These are phyloP conservation scores for Sonneratia caseolaris DNA, from an alignment of 345 rosid species.

Conservation along the genomic window DNA sequence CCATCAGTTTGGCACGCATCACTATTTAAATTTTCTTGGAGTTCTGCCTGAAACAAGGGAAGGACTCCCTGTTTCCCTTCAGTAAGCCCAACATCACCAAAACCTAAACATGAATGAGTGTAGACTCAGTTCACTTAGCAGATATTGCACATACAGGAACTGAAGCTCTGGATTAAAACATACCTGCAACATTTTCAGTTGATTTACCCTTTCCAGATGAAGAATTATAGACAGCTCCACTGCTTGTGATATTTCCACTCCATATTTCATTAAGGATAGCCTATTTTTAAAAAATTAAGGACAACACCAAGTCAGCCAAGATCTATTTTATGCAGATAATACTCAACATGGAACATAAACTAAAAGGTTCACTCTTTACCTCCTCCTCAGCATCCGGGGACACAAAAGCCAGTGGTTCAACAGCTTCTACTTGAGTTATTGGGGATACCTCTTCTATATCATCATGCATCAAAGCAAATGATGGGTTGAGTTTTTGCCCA, in stretches of 20 bases:
- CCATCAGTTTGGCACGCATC: slow-evolving; percentile 12
- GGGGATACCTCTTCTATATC: slow-evolving; percentile 47
- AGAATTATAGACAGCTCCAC: slow-evolving; percentile 38
- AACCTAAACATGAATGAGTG: slow-evolving; percentile 17
- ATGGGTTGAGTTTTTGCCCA: slow-evolving; percentile 23
- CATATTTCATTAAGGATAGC: slow-evolving; percentile 48
- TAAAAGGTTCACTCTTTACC: slow-evolving; percentile 28
- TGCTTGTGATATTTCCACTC: slow-evolving; percentile 57
- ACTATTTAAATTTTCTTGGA: slow-evolving; percentile 16
- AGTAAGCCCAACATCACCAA: slow-evolving; percentile 22
- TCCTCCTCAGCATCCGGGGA: slow-evolving; percentile 62
- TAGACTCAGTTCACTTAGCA: slow-evolving; percentile 1
- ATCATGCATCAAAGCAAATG: slow-evolving; percentile 30
- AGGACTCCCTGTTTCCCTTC: slow-evolving; percentile 32
- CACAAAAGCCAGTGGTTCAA: slow-evolving; percentile 67
- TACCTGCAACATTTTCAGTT: slow-evolving; percentile 35
- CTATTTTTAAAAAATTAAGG: slow-evolving; percentile 18
- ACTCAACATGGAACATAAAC: not conserved
- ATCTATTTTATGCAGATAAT: not conserved
- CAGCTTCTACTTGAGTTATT: slow-evolving; percentile 25
- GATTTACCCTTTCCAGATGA: slow-evolving; percentile 24
- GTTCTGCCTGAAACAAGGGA: slow-evolving; percentile 12
- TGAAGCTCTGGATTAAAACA: not conserved
- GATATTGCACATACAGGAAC: not conserved
- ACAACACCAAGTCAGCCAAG: not conserved